A percentile compares a stretch with the other conserved stretches of the same genome.
Conservation (phyloP, 2,329 filamentous ascomycete genomes). For the Salinomyces thailandicus region DNA sequence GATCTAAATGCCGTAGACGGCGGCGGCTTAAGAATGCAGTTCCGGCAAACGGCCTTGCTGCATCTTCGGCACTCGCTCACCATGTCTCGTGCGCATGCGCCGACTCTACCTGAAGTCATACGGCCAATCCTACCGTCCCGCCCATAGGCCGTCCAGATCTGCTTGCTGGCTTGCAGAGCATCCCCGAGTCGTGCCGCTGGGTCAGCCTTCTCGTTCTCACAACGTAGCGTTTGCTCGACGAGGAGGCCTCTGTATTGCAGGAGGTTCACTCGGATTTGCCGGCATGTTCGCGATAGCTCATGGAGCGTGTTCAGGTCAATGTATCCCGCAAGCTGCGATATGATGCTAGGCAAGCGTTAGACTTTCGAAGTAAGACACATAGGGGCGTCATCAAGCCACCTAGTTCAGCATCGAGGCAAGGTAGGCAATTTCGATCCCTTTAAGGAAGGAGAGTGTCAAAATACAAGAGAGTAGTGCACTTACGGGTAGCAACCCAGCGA, state of each 20-base stretch:
- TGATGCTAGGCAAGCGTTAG: slow-evolving; percentile 53
- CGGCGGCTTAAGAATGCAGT: slow-evolving; percentile 79
- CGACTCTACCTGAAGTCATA: slow-evolving; percentile 55
- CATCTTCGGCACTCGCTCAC: slow-evolving; percentile 76
- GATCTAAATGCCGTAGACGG: slow-evolving; percentile 55
- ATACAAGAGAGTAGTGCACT: too few species aligned
- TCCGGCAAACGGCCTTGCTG: slow-evolving; percentile 71
- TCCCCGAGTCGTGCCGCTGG: slow-evolving; percentile 44
- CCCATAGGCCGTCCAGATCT: slow-evolving; percentile 18
- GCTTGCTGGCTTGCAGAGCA: slow-evolving; percentile 22
- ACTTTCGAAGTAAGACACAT: neutral
- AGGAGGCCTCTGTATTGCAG: slow-evolving; percentile 68
- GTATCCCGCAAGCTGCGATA: slow-evolving; percentile 60
- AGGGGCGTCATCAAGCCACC: too few species aligned
- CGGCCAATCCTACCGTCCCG: slow-evolving; percentile 24
- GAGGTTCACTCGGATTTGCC: slow-evolving; percentile 65
- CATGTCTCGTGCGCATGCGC: slow-evolving; percentile 76
- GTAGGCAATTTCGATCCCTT: too few species aligned
- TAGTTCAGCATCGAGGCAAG: too few species aligned
- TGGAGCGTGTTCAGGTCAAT: slow-evolving; percentile 84
- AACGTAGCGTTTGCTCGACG: slow-evolving; percentile 65
- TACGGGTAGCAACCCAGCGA: slow-evolving; percentile 60
- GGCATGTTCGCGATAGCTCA: slow-evolving; percentile 70
- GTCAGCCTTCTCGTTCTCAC: slow-evolving; percentile 55
- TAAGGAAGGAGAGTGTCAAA: too few species aligned